These are phyloP conservation scores for Kernera saxatilis DNA, from an alignment of 345 rosid species.

Conservation along the genomic window DNA sequence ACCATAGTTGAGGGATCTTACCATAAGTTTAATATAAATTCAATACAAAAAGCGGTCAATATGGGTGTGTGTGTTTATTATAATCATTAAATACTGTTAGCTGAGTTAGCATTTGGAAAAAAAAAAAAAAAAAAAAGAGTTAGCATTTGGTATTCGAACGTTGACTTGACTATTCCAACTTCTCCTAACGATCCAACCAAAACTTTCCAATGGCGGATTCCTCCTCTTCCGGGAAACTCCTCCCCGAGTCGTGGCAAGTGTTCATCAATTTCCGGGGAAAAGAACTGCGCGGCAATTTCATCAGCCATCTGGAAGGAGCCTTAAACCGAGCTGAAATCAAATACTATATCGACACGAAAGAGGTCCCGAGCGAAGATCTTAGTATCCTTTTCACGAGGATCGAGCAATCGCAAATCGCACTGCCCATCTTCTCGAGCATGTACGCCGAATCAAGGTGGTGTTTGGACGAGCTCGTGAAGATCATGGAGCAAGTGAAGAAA, in stretches of 20 bases:
- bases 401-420: neutral
- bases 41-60: no score
- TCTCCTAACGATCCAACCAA: neutral
- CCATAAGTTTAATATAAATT: no score
- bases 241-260: neutral
- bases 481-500: neutral
- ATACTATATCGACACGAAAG: neutral
- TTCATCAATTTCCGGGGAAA: constrained; percentile 5
- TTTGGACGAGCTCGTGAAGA: neutral
- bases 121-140: no score
- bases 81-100: no score
- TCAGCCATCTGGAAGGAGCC: neutral
- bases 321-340: neutral
- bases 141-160: no score
- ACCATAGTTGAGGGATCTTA: no score
- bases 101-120: no score
- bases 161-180: neutral
- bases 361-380: neutral
- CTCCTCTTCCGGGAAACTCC: neutral
- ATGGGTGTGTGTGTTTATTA: no score
- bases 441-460: neutral
- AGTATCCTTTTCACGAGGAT: neutral
- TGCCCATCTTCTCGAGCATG: neutral
- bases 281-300: neutral
- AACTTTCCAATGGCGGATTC: neutral